phyloP scores from a whole-genome alignment of 225 moss, liverwort and hornwort species.

The Physcomitrium patens region DNA sequence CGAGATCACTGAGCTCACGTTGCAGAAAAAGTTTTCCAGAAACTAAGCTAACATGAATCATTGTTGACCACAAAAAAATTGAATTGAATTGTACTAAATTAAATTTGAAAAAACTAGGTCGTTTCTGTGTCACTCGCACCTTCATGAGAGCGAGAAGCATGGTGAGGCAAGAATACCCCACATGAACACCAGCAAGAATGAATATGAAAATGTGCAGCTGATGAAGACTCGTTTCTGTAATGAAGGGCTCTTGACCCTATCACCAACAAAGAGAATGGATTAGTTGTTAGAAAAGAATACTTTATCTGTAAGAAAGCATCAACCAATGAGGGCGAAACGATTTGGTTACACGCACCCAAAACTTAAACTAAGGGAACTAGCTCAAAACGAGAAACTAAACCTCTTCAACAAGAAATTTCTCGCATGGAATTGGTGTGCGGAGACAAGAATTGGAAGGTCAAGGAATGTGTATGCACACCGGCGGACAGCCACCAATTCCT shows the following conservation, averaged over 20 bases:
- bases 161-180: conserved; percentile 68
- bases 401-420: background rate
- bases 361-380: conserved; percentile 1
- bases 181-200: conserved; percentile 78
- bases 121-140: conserved; percentile 31
- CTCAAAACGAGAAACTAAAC: background rate
- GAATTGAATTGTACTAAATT: no score
- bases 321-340: background rate
- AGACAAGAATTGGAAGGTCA: background rate
- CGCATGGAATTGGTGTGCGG: background rate
- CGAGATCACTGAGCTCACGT: background rate
- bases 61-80: background rate
- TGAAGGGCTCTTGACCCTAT: conserved; percentile 46
- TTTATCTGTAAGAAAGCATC: background rate
- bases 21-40: background rate
- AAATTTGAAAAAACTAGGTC: no score
- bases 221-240: conserved; percentile 67
- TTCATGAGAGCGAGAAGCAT: conserved; percentile 76
- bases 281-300: background rate
- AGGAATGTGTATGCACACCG: conserved; percentile 8
- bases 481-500: conserved; percentile 26
- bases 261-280: background rate
- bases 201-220: conserved; percentile 93
- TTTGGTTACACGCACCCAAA: background rate
- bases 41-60: background rate